Conservation (phyloP, 1,284 basidiomycete species). For the Trichosporon sp. region DNA sequence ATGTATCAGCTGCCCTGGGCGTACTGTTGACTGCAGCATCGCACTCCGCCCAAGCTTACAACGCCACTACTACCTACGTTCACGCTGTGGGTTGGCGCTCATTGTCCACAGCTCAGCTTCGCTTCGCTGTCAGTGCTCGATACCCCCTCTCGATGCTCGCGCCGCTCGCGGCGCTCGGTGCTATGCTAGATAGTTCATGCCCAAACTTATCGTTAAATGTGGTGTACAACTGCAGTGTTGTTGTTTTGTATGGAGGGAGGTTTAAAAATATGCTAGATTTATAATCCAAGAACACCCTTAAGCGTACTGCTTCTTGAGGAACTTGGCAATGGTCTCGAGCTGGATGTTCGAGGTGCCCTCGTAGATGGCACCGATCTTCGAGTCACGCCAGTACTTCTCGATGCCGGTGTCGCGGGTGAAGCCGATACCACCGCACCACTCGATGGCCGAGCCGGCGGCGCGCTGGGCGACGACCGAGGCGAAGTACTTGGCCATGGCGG, state of each 20-base stretch:
- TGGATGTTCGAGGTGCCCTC: constrained; percentile 97
- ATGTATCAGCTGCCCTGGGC: too few species aligned
- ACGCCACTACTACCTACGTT: too few species aligned
- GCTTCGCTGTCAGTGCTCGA: background rate
- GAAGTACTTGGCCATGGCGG: constrained; percentile 94
- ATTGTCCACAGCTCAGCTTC: background rate
- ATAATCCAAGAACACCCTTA: constrained; percentile 8
- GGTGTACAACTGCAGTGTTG: constrained; percentile 2
- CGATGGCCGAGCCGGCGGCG: constrained; percentile 84
- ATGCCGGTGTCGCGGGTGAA: constrained; percentile 93
- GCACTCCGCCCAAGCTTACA: too few species aligned
- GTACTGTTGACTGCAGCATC: too few species aligned
- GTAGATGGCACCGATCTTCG: constrained; percentile 92
- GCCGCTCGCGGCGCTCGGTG: background rate
- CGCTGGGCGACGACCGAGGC: constrained; percentile 82
- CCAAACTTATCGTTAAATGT: constrained; percentile 7
- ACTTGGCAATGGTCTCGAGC: constrained; percentile 91
- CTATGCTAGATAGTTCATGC: constrained; percentile 7
- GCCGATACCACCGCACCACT: constrained; percentile 94
- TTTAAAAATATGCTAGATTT: background rate
- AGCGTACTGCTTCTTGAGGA: constrained; percentile 53
- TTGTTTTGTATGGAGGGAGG: background rate
- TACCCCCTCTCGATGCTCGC: background rate
- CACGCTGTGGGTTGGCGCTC: background rate
- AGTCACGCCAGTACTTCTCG: constrained; percentile 92